These are phyloP conservation scores for Centrapalus pauciflorus DNA, from an alignment of 129 eudicot species.

Conservation along the genomic window DNA sequence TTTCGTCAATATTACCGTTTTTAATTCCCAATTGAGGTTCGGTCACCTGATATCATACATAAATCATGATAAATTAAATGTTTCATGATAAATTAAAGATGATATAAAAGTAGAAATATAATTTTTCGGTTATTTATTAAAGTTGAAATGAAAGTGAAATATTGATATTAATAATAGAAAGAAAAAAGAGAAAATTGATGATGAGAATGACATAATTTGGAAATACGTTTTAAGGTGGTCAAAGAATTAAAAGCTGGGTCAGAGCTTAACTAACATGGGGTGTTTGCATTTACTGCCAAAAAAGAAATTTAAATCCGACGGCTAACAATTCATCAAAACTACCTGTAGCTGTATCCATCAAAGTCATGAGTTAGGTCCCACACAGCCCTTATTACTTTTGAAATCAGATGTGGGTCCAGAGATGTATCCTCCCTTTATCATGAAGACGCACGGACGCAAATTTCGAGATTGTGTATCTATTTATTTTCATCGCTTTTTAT, in stretches of 20 bases:
- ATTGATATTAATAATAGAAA: background rate
- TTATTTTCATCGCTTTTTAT: too few species aligned
- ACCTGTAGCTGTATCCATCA: background rate
- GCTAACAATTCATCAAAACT: background rate
- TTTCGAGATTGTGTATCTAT: background rate
- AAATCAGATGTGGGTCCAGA: background rate
- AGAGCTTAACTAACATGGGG: constrained; percentile 8
- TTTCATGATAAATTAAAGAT: too few species aligned
- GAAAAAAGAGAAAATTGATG: background rate
- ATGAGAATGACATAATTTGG: background rate
- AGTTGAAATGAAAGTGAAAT: background rate
- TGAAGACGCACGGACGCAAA: background rate
- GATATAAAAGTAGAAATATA: background rate
- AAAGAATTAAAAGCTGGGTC: background rate
- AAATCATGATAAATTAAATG: too few species aligned
- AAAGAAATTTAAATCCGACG: constrained; percentile 3
- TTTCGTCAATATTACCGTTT: too few species aligned
- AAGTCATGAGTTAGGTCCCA: too few species aligned
- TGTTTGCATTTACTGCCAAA: constrained; percentile 14
- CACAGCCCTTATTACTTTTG: too few species aligned
- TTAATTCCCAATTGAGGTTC: too few species aligned
- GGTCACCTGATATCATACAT: too few species aligned
- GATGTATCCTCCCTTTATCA: background rate
- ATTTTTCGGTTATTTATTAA: too few species aligned
- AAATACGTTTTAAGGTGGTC: background rate